A percentile compares a stretch with the other conserved stretches of the same genome.
phyloP scores from a whole-genome alignment of 768 basidiomycete genomes.

The Saitozyma sp. region DNA sequence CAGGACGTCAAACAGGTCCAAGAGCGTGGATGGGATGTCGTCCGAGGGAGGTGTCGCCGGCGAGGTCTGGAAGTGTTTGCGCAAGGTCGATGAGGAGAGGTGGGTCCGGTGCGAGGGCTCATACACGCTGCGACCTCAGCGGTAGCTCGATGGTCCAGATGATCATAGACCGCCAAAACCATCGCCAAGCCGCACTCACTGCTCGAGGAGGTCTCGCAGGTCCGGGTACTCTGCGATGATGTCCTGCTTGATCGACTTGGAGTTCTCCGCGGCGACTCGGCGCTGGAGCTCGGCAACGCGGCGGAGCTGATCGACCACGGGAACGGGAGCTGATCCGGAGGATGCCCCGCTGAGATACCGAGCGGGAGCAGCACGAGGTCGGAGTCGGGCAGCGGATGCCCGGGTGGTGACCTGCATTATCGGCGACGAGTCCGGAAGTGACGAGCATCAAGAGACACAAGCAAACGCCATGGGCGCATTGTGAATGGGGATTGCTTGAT shows the following conservation, averaged over 20 bases:
- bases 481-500: too few species aligned
- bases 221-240: constrained; percentile 45
- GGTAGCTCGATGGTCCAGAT: neutral
- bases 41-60: constrained; percentile 4
- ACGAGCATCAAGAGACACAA: too few species aligned
- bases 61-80: constrained; percentile 9
- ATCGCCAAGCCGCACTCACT: constrained; percentile 23
- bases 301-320: constrained; percentile 20
- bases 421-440: too few species aligned
- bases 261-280: constrained; percentile 33
- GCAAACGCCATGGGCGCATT: too few species aligned
- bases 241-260: constrained; percentile 28
- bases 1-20: constrained; percentile 24
- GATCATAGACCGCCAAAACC: neutral
- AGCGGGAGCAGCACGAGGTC: too few species aligned
- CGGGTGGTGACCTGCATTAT: too few species aligned
- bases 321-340: neutral
- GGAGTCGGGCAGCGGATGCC: too few species aligned
- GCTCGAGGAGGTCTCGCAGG: constrained; percentile 35
- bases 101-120: constrained; percentile 33
- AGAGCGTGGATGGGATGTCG: constrained; percentile 6
- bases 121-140: constrained; percentile 28
- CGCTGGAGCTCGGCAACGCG: constrained; percentile 30
- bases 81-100: constrained; percentile 25
- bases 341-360: too few species aligned